A percentile compares a stretch with the other conserved stretches of the same genome.
phyloP scores from a whole-genome alignment of 495 filamentous ascomycete genomes.

The Parmelia sp. region DNA sequence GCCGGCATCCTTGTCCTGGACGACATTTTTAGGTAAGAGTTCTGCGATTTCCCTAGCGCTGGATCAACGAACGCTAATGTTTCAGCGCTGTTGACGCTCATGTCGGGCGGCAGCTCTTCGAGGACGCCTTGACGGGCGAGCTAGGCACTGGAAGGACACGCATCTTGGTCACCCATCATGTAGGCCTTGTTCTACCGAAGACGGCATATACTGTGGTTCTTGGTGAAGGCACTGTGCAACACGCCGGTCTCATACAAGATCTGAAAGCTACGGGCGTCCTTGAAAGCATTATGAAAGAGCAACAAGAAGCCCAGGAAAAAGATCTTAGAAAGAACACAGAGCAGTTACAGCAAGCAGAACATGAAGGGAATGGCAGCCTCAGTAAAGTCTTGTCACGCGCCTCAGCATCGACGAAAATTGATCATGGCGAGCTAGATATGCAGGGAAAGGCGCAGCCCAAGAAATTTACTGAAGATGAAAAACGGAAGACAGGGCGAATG shows the following conservation, averaged over 20 bases:
- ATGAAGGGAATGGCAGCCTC: slow-evolving; percentile 33
- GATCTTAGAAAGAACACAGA: slow-evolving; percentile 20
- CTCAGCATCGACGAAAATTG: slow-evolving; percentile 22
- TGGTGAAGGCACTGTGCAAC: slow-evolving; percentile 56
- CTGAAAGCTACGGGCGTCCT: slow-evolving; percentile 50
- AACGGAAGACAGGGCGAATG: slow-evolving; percentile 58
- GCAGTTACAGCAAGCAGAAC: slow-evolving; percentile 38
- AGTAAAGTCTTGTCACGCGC: slow-evolving; percentile 38
- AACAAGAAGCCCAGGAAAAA: slow-evolving; percentile 35
- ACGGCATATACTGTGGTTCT: slow-evolving; percentile 67
- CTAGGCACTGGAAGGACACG: slow-evolving; percentile 64
- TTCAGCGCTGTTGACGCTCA: slow-evolving; percentile 51
- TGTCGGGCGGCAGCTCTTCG: slow-evolving; percentile 70
- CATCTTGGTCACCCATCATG: slow-evolving; percentile 77
- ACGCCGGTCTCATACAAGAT: slow-evolving; percentile 55
- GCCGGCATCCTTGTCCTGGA: slow-evolving; percentile 75
- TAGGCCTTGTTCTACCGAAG: slow-evolving; percentile 60
- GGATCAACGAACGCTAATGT: neutral
- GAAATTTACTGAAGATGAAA: slow-evolving; percentile 70
- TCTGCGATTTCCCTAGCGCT: neutral
- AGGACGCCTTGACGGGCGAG: slow-evolving; percentile 64
- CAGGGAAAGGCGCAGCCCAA: slow-evolving; percentile 40
- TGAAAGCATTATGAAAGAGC: slow-evolving; percentile 52
- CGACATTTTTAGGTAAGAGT: slow-evolving; percentile 68
- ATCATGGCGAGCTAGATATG: slow-evolving; percentile 22